Percentiles rank a stretch among this genome's conserved stretches.
Evolutionary conservation across 345 rosid genomes (phyloP).

Genomic region (Murraya koenigii): DNA sequence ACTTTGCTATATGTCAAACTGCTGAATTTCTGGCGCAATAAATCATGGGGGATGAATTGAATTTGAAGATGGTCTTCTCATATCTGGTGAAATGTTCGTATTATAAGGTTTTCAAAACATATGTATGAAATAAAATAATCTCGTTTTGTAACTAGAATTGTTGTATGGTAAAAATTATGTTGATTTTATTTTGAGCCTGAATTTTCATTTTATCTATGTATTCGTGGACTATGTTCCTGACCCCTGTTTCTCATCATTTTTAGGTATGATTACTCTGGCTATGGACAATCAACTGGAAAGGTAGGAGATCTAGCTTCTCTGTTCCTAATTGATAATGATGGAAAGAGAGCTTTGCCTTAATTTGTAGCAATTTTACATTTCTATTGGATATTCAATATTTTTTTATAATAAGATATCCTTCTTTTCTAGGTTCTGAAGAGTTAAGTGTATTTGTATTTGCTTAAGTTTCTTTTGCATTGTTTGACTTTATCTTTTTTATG

Average conservation of each 20-base stretch:
- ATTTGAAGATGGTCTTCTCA: neutral
- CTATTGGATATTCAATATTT: neutral
- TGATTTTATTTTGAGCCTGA: neutral
- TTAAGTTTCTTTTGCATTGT: neutral
- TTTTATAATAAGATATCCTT: neutral
- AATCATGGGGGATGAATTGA: neutral
- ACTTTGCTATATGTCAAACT: neutral
- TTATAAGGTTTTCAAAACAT: neutral
- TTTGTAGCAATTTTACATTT: neutral
- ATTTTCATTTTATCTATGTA: conserved; percentile 2
- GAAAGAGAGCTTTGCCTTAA: neutral
- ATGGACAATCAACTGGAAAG: conserved; percentile 95
- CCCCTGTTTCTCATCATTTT: conserved; percentile 15
- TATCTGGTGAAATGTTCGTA: neutral
- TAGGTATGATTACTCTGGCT: conserved; percentile 97
- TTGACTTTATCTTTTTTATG: neutral
- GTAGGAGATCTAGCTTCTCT: conserved; percentile 33
- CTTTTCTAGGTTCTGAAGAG: neutral
- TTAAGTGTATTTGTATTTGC: neutral
- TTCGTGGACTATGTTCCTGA: conserved; percentile 12
- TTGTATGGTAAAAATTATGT: neutral
- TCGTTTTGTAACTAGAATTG: neutral
- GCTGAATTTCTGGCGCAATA: neutral
- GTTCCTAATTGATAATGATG: conserved; percentile 17
- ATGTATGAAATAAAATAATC: neutral